These are phyloP conservation scores for Chloris gayana DNA, from an alignment of 176 grass and related monocot genomes.

Conservation along the genomic window DNA sequence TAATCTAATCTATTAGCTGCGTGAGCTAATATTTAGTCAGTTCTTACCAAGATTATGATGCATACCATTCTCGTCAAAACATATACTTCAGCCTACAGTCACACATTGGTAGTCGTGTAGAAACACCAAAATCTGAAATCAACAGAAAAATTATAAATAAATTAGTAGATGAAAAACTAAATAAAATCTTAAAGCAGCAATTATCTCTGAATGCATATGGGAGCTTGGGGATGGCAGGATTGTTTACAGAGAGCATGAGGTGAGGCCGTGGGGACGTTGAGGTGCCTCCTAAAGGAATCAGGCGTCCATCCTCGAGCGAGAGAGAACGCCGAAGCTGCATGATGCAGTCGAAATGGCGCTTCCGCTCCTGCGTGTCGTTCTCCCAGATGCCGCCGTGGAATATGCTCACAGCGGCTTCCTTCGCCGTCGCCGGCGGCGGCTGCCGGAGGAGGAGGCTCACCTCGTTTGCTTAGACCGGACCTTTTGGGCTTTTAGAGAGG, in stretches of 20 bases:
- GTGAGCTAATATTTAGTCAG: too few relatives aligned
- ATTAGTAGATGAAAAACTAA: not conserved
- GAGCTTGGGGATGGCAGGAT: not conserved
- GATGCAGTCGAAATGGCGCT: slow-evolving; percentile 72
- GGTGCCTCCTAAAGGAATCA: slow-evolving; percentile 67
- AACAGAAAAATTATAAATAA: not conserved
- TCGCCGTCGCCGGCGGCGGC: not conserved
- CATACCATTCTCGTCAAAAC: not conserved
- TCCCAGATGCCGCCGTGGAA: slow-evolving; percentile 73
- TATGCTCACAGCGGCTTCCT: slow-evolving; percentile 48
- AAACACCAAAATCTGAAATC: not conserved
- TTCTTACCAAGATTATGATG: too few relatives aligned
- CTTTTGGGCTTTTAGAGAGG: too few relatives aligned
- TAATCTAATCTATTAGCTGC: too few relatives aligned
- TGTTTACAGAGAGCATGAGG: slow-evolving; percentile 75
- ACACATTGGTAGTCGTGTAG: not conserved
- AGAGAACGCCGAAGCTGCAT: slow-evolving; percentile 43
- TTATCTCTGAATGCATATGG: not conserved
- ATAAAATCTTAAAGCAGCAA: not conserved
- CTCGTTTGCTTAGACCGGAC: not conserved
- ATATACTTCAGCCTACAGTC: not conserved
- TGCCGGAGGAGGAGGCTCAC: not conserved
- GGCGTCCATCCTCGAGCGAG: slow-evolving; percentile 21
- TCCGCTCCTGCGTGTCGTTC: slow-evolving; percentile 57
- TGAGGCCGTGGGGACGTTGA: slow-evolving; percentile 59